Evolutionary conservation across 768 basidiomycete genomes (phyloP), one percentile per base, ranked within the genome.

Genomic region (Mycena leptocephala): DNA sequence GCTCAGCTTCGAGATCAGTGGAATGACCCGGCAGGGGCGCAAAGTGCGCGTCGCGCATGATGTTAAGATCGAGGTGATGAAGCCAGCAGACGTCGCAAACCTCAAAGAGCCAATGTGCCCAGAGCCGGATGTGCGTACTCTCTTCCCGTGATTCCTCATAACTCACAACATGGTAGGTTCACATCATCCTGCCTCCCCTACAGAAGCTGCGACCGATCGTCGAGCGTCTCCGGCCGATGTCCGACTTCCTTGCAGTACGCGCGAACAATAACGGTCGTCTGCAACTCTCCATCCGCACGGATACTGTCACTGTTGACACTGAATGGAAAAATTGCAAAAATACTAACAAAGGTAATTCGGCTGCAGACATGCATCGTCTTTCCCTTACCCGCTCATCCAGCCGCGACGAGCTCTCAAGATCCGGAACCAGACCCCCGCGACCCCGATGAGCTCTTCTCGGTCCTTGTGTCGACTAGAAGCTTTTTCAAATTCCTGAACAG

Each of bases 61-160:
- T 79, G 95, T 97, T 33, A 90, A 90, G 78, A 94, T 97, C 71
- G 94, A 95, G 63, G 93, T 97, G 11, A 89, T 96, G 91, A 92
- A 92, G 71, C 94, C 94, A 1, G 86, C 87, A 0, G 96, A 97
- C 72, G 91, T 95, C 14, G 92, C 90, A 24, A 91, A 88, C 75
- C 88, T 97, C 70, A 89, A 86, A 32, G 96, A 97, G 81, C 96
- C 96, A 2, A 83, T 95, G 78, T 97, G 96, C 81, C 96, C 96
- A 1, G 93, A 95, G 35, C 95, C 96, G 20, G 95, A 97, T 74
- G 96, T 96, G 78, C 78, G 91, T 86, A 22, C 53, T 26, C 10
- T 32, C 13, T 18, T 37, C n/a, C 13, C 22, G 35, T 46, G 16
- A 14, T 16, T 26, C 24, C 51, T 62, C 30, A 37, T n/a, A 55